A percentile compares a stretch with the other conserved stretches of the same genome.
These are phyloP conservation scores for Cystofilobasidium macerans DNA, from an alignment of 768 basidiomycete species.

Conservation along the genomic window DNA sequence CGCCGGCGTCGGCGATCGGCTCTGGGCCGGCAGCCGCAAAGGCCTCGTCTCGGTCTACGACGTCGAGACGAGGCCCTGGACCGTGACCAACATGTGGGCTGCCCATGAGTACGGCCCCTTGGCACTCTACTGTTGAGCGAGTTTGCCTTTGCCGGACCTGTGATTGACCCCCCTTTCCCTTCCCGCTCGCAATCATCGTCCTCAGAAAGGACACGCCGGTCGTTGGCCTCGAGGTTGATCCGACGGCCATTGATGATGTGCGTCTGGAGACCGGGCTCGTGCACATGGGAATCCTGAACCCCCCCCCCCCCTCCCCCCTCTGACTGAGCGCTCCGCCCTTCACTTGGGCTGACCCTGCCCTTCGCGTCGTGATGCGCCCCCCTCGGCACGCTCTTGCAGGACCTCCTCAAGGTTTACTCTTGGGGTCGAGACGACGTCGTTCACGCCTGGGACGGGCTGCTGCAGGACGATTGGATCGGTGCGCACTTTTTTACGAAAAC, in stretches of 20 bases:
- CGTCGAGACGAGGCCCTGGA: constrained; percentile 58
- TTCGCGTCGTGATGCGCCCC: no score
- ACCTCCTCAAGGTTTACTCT: constrained; percentile 57
- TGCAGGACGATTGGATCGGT: constrained; percentile 81
- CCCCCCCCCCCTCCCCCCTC: no score
- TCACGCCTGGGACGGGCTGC: constrained; percentile 78
- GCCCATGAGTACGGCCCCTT: constrained; percentile 49
- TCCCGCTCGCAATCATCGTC: not conserved
- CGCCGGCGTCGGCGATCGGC: constrained; percentile 66
- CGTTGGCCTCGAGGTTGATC: constrained; percentile 20
- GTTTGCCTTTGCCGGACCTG: not conserved
- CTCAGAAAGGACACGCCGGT: constrained; percentile 10
- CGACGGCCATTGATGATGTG: constrained; percentile 52
- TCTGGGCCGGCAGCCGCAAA: constrained; percentile 81
- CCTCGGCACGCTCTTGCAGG: constrained; percentile 29
- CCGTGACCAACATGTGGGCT: constrained; percentile 74
- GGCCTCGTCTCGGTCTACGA: constrained; percentile 77
- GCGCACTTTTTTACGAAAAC: constrained; percentile 34
- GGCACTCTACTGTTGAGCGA: not conserved
- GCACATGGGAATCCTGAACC: no score
- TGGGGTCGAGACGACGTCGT: constrained; percentile 58
- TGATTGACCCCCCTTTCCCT: not conserved
- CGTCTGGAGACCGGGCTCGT: constrained; percentile 31
- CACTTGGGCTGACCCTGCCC: not conserved
- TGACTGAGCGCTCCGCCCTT: not conserved